Evolutionary conservation across 352 stramenopile species (phyloP).

Genomic region (Pythium volutum): DNA sequence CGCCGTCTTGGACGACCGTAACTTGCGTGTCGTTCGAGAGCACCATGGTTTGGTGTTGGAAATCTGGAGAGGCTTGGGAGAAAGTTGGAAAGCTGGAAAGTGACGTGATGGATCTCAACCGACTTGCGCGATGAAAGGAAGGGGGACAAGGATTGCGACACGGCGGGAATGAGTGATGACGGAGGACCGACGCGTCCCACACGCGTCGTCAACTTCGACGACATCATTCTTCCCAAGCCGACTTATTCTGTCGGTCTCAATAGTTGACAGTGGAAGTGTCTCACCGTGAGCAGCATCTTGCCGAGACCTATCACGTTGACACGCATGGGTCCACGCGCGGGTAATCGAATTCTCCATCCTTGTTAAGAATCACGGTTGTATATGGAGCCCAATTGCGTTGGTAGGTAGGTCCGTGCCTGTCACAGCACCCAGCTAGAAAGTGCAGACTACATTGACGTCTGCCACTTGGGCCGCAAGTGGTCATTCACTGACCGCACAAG

Average conservation of each 20-base stretch:
- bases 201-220: conserved; percentile 5
- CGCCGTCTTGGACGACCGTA: neutral
- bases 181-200: neutral
- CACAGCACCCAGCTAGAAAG: neutral
- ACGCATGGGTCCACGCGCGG: no score
- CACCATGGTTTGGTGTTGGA: conserved; percentile 1
- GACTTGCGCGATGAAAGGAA: neutral
- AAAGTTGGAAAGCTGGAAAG: neutral
- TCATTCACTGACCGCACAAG: conserved; percentile 78
- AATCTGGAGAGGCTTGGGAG: neutral
- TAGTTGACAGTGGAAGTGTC: no score
- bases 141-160: neutral
- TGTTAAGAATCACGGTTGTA: no score
- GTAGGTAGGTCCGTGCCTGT: no score
- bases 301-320: no score
- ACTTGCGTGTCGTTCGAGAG: conserved; percentile 9
- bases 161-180: neutral
- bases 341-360: no score
- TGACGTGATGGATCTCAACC: neutral
- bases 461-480: conserved; percentile 82
- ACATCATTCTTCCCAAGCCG: conserved; percentile 16
- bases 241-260: no score
- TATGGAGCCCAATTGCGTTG: no score
- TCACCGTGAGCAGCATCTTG: no score
- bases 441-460: conserved; percentile 57